These are phyloP conservation scores for Solidago caesia DNA, from an alignment of 129 eudicot species.

Conservation along the genomic window DNA sequence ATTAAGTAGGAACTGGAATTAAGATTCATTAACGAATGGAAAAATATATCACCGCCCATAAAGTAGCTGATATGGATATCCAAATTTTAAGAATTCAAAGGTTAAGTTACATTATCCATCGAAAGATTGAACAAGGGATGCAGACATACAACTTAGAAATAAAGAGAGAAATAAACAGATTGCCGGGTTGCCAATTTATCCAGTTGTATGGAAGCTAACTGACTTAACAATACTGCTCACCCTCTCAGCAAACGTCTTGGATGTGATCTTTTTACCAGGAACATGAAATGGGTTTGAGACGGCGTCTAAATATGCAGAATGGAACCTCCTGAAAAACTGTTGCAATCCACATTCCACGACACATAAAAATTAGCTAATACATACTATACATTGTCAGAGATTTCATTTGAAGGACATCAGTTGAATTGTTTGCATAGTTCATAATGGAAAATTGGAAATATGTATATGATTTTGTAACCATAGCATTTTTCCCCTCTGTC, in stretches of 20 bases:
- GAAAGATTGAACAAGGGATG: not conserved
- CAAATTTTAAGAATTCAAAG: not conserved
- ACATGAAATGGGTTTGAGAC: conserved; percentile 97
- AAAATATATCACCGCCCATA: not conserved
- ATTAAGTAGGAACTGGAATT: not conserved
- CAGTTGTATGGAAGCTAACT: conserved; percentile 63
- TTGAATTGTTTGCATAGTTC: not conserved
- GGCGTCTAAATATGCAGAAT: conserved; percentile 90
- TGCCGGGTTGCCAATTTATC: conserved; percentile 26
- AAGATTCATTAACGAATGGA: not conserved
- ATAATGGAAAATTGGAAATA: not conserved
- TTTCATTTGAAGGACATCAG: not conserved
- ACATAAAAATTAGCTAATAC: not conserved
- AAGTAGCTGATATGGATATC: not conserved
- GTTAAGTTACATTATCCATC: conserved; percentile 2
- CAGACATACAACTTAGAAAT: not conserved
- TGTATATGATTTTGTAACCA: not conserved
- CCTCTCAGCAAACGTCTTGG: conserved; percentile 72
- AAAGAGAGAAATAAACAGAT: not conserved
- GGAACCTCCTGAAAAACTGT: conserved; percentile 95
- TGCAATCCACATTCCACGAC: not conserved
- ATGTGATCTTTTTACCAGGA: conserved; percentile 95
- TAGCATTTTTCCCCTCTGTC: not conserved
- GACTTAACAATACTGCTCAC: conserved; percentile 87
- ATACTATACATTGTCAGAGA: not conserved